These are phyloP conservation scores for Neofusicoccum kwambonambiense DNA, from an alignment of 2,329 filamentous ascomycete genomes.

Conservation along the genomic window DNA sequence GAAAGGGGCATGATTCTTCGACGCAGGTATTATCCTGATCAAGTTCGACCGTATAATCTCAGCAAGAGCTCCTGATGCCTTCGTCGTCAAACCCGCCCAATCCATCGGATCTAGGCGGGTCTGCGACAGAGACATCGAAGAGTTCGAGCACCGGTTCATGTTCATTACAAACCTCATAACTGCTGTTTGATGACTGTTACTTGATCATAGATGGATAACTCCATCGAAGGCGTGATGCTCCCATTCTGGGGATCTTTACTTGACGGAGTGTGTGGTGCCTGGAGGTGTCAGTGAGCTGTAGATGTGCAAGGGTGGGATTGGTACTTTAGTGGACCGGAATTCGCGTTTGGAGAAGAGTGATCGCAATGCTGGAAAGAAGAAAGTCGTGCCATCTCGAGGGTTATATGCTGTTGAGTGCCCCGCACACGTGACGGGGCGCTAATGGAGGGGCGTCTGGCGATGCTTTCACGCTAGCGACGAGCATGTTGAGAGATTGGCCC, in stretches of 20 bases:
- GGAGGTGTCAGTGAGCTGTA: background rate
- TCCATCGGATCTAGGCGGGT: conserved; percentile 12
- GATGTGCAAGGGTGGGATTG: background rate
- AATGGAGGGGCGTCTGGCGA: conserved; percentile 6
- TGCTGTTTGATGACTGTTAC: conserved; percentile 10
- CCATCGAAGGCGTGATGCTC: conserved; percentile 17
- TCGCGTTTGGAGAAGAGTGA: background rate
- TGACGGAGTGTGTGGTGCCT: background rate
- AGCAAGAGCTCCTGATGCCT: conserved; percentile 38
- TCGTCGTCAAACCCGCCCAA: background rate
- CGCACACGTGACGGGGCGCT: conserved; percentile 18
- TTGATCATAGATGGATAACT: conserved; percentile 15
- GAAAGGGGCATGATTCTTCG: conserved; percentile 86
- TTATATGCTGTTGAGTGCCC: conserved; percentile 12
- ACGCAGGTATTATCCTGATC: conserved; percentile 99
- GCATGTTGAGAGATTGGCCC: background rate
- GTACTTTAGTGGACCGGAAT: background rate
- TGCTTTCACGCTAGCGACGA: background rate
- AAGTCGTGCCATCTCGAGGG: background rate
- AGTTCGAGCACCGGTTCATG: conserved; percentile 43
- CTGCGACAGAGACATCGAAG: conserved; percentile 20
- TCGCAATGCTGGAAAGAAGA: background rate
- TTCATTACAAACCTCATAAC: conserved; percentile 20
- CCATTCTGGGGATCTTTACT: conserved; percentile 14
- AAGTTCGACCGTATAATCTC: conserved; percentile 96